These are phyloP conservation scores for Trichophyton mentagrophytes DNA, from an alignment of 2,329 filamentous ascomycete genomes.

Conservation along the genomic window DNA sequence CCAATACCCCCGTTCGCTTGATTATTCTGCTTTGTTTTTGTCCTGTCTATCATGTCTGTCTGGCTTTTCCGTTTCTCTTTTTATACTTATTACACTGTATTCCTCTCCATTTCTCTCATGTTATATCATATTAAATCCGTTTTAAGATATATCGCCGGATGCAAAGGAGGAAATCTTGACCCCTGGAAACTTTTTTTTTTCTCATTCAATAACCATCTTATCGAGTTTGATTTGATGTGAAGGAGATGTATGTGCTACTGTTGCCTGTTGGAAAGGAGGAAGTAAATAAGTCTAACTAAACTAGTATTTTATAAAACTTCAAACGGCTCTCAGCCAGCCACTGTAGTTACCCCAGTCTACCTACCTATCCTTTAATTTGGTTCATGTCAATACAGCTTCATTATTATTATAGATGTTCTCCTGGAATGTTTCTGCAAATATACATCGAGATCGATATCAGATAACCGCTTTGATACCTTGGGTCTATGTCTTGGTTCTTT, in stretches of 20 bases:
- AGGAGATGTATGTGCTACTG: not conserved
- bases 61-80: not conserved
- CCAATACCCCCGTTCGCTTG: conserved; percentile 3
- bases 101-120: not conserved
- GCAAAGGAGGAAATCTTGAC: not conserved
- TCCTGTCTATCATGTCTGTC: not conserved
- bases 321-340: not conserved
- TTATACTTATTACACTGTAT: not conserved
- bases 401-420: too few species aligned
- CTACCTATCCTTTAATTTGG: not conserved
- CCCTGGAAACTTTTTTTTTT: not conserved
- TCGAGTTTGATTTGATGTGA: not conserved
- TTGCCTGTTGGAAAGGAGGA: too few species aligned
- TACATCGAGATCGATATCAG: too few species aligned
- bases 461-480: not conserved
- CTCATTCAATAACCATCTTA: not conserved
- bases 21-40: not conserved
- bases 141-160: not conserved
- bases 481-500: not conserved
- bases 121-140: conserved; percentile 1
- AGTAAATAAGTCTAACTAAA: not conserved
- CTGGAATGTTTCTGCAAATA: too few species aligned
- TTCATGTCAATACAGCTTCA: not conserved
- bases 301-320: not conserved
- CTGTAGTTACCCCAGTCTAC: not conserved